Conservation (phyloP, 148 eudicot species). For the Rhododendron griersonianum region DNA sequence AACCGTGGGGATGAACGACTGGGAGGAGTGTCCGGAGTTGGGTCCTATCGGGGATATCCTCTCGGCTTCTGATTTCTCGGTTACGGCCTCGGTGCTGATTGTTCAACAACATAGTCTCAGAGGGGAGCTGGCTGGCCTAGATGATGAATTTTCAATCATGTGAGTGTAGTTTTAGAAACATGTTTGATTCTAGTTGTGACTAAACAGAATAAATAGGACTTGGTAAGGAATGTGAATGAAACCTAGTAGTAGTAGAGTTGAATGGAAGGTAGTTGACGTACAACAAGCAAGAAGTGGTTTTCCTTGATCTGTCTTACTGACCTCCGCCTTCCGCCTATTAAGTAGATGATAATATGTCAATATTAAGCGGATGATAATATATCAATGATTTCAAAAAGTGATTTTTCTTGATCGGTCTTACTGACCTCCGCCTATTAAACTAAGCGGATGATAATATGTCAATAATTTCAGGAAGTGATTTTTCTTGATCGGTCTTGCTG, state of each 20-base stretch:
- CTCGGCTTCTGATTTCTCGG: constrained; percentile 68
- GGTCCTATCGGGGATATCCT: constrained; percentile 92
- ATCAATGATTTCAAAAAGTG: no score
- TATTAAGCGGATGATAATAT: no score
- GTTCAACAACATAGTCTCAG: constrained; percentile 81
- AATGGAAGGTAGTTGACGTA: background rate
- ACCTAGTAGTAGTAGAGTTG: background rate
- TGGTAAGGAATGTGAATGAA: background rate
- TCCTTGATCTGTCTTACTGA: no score
- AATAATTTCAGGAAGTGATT: no score
- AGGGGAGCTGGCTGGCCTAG: constrained; percentile 61
- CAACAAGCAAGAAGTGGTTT: no score
- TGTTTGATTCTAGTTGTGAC: background rate
- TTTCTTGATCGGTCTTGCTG: no score
- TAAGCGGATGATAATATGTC: no score
- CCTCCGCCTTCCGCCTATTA: no score
- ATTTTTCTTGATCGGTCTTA: no score
- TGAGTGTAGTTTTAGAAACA: constrained; percentile 12
- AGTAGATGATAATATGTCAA: no score
- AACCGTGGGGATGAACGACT: constrained; percentile 90
- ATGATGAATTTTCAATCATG: constrained; percentile 73
- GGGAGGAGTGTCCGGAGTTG: constrained; percentile 94
- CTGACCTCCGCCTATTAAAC: no score
- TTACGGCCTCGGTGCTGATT: constrained; percentile 67
- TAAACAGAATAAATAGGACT: background rate